A percentile compares a stretch with the other conserved stretches of the same genome.
These are phyloP conservation scores for Rhizopogon rudus DNA, from an alignment of 768 basidiomycete genomes.

Conservation along the genomic window DNA sequence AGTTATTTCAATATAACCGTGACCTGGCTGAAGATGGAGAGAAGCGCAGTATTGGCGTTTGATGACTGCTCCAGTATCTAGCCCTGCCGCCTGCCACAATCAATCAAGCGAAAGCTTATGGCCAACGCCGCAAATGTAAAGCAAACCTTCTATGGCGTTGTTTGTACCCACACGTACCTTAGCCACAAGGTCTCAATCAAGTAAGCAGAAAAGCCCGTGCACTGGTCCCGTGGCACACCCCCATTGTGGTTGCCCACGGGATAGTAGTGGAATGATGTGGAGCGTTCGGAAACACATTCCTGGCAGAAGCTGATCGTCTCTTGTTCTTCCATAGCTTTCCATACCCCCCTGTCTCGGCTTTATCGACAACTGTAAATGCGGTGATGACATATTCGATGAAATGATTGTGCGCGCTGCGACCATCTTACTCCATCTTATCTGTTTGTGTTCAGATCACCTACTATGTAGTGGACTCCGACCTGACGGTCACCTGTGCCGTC, in stretches of 20 bases:
- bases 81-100: not conserved
- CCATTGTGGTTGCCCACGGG: not conserved
- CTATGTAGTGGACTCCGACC: no score
- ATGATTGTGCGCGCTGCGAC: no score
- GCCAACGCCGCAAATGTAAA: conserved; percentile 2
- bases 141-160: not conserved
- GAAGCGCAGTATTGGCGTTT: not conserved
- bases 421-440: no score
- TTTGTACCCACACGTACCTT: not conserved
- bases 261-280: not conserved
- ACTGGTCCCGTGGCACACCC: not conserved
- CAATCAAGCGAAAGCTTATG: conserved; percentile 1
- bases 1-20: not conserved
- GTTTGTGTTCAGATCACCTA: not conserved
- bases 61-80: not conserved
- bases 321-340: no score
- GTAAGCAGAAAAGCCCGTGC: not conserved
- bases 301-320: no score
- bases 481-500: not conserved
- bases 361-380: no score
- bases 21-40: not conserved
- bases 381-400: no score
- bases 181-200: not conserved
- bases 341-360: no score
- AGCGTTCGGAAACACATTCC: not conserved